Evolutionary conservation across 495 filamentous ascomycete species (phyloP), one percentile per base, ranked within the genome.

Genomic region (Lindgomyces ingoldianus): DNA sequence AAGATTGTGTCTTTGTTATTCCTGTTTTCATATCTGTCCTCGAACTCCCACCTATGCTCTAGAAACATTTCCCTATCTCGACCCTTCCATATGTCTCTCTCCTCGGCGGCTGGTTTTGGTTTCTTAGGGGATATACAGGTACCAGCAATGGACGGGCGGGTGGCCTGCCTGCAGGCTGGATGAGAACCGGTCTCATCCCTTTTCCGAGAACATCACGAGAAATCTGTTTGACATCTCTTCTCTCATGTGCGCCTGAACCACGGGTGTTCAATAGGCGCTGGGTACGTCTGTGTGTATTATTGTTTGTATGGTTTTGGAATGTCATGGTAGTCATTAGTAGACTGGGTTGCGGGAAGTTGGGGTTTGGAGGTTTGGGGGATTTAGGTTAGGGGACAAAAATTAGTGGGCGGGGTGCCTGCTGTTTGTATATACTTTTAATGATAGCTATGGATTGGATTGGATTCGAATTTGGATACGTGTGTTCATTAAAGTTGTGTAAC

Each of bases 391-490:
- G 21, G 24, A 12, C 6, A 51, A 39, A 19, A 6, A 4, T 30
- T 19, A 26, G 50, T 12, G 42, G 48, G n/a, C 6, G 26, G 60
- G 39, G 16, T 16, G 41, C 42, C 22, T 42, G 29, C n/a, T 27
- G 14, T 2, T 33, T 66, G 63, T 66, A 66, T 56, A 66, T 66
- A 66, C n/a, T 66, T 66, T 66, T 66, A 66, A 66, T 66, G 63
- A 27, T 36, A 33, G 39, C 41, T 39, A 48, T 9, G 41, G 25
- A 49, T 60, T 49, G 33, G 36, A 33, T 12, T 47, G 26, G 27
- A 12, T 11, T 63, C 49, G 27, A 49, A 48, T 57, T 48, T 26
- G 36, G n/a, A n/a, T n/a, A n/a, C n/a, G n/a, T n/a, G n/a, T 26
- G 16, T 47, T 47, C 1, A 55, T 0, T 30, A 18, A 52, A 9